A percentile compares a stretch with the other conserved stretches of the same genome.
Conservation (phyloP, 1,139 yeast species). For the Nadsonia commutata region DNA sequence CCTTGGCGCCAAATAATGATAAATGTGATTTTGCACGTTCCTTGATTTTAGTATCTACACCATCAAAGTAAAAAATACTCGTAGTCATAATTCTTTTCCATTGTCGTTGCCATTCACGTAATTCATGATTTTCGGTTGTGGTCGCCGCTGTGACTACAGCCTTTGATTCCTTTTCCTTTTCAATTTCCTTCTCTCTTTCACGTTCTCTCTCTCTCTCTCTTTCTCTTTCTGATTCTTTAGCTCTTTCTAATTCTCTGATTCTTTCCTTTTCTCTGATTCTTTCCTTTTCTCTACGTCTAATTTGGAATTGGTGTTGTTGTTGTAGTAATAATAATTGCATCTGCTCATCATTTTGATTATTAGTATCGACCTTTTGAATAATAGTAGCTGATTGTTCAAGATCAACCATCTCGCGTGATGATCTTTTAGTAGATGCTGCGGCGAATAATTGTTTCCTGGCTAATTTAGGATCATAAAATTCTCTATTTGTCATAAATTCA, state of each 20-base stretch:
- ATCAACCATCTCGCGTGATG: background rate
- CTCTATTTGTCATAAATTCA: background rate
- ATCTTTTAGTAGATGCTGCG: background rate
- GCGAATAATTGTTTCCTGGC: background rate
- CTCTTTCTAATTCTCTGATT: background rate
- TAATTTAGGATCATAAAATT: background rate
- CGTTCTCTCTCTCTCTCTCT: background rate
- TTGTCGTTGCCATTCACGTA: conserved; percentile 51
- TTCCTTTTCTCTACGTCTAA: background rate
- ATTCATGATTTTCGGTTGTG: conserved; percentile 10
- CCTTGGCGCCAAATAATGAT: conserved; percentile 19
- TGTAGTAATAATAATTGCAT: background rate
- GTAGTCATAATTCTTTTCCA: conserved; percentile 70
- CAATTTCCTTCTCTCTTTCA: background rate
- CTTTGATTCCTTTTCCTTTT: background rate
- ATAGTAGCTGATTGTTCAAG: background rate
- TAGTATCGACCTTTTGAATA: background rate
- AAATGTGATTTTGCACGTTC: background rate
- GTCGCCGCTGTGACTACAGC: conserved; percentile 2
- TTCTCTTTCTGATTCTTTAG: background rate
- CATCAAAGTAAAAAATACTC: conserved; percentile 68
- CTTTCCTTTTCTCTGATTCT: background rate
- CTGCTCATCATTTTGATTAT: background rate
- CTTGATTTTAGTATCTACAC: conserved; percentile 33
- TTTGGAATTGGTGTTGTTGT: background rate